Conservation (phyloP, 2,329 filamentous ascomycete species). For the Cladophialophora immunda region DNA sequence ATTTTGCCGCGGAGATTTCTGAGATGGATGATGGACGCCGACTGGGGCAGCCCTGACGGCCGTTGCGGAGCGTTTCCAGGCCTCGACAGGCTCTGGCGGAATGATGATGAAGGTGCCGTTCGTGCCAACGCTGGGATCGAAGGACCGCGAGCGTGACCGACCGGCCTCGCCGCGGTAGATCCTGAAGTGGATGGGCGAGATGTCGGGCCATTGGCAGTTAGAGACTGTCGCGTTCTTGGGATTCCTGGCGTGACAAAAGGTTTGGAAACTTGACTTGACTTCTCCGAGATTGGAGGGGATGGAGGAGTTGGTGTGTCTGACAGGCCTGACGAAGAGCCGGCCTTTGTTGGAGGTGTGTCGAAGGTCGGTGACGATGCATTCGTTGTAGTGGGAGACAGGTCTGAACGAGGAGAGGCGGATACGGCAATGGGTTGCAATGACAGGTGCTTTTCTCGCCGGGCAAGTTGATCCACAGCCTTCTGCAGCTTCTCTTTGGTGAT, state of each 20-base stretch:
- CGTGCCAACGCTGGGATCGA: slow-evolving; percentile 64
- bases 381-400: slow-evolving; percentile 79
- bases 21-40: slow-evolving; percentile 87
- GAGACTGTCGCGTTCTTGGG: slow-evolving; percentile 52
- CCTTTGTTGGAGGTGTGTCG: slow-evolving; percentile 82
- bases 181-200: slow-evolving; percentile 61
- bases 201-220: slow-evolving; percentile 57
- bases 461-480: slow-evolving; percentile 66
- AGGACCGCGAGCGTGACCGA: slow-evolving; percentile 62
- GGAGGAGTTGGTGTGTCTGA: slow-evolving; percentile 82
- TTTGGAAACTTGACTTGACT: slow-evolving; percentile 64
- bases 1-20: slow-evolving; percentile 94
- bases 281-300: slow-evolving; percentile 92
- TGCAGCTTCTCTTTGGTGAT: slow-evolving; percentile 94
- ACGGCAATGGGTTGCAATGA: slow-evolving; percentile 54
- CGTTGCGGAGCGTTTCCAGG: slow-evolving; percentile 36
- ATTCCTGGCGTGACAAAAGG: slow-evolving; percentile 62
- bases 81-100: slow-evolving; percentile 48
- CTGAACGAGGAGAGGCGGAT: slow-evolving; percentile 61
- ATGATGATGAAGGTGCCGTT: slow-evolving; percentile 55
- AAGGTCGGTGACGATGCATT: slow-evolving; percentile 88
- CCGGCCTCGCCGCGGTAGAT: slow-evolving; percentile 49
- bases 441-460: slow-evolving; percentile 61
- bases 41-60: slow-evolving; percentile 60
- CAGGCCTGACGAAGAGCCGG: slow-evolving; percentile 65